phyloP scores from a whole-genome alignment of 1,284 basidiomycete genomes.

The Hortiboletus rubellus region DNA sequence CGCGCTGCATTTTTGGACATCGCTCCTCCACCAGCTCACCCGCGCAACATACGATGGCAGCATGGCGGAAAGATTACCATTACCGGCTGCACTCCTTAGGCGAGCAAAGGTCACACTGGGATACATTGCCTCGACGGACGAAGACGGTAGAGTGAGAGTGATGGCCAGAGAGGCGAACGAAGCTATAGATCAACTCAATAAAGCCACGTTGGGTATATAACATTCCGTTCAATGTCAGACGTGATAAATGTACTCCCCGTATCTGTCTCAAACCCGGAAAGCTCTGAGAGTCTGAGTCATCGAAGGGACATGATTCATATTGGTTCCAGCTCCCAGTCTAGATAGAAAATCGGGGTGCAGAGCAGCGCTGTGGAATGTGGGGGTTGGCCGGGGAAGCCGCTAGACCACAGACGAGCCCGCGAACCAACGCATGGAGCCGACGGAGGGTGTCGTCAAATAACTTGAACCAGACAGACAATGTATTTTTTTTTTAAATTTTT shows the following conservation, averaged over 20 bases:
- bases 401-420: constrained; percentile 26
- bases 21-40: constrained; percentile 58
- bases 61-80: constrained; percentile 34
- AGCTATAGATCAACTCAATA: constrained; percentile 52
- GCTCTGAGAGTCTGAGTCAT: constrained; percentile 75
- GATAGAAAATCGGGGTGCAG: constrained; percentile 2
- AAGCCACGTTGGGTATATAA: constrained; percentile 49
- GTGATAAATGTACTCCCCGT: constrained; percentile 68
- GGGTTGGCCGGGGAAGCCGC: constrained; percentile 26
- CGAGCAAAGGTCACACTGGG: constrained; percentile 64
- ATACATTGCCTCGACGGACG: constrained; percentile 74
- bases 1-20: constrained; percentile 75
- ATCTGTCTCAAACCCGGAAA: constrained; percentile 79
- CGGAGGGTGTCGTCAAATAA: neutral
- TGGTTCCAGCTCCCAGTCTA: constrained; percentile 45
- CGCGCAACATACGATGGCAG: constrained; percentile 46
- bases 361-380: constrained; percentile 24
- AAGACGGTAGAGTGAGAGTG: constrained; percentile 68
- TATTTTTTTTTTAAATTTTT: too few species aligned
- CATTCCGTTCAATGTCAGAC: neutral
- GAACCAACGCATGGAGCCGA: constrained; percentile 23
- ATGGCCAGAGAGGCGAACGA: constrained; percentile 79
- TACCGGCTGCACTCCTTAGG: constrained; percentile 44
- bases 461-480: too few species aligned
- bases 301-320: constrained; percentile 58